phyloP scores from a whole-genome alignment of 306 rosid species.

The Comarum palustre region DNA sequence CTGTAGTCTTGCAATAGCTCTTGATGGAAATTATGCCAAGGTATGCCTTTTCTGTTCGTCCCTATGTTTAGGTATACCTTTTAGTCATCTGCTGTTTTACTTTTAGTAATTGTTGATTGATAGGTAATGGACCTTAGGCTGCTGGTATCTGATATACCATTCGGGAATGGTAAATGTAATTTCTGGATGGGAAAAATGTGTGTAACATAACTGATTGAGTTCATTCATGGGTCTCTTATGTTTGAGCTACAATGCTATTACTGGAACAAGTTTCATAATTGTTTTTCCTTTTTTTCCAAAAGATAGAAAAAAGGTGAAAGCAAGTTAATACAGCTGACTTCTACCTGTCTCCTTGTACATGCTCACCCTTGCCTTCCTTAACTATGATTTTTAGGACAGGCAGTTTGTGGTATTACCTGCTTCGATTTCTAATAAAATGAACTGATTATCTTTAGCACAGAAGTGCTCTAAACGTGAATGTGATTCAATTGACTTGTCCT shows the following conservation, averaged over 20 bases:
- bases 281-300: neutral
- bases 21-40: conserved; percentile 76
- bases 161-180: neutral
- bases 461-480: neutral
- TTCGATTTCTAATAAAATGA: neutral
- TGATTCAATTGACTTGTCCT: conserved; percentile 24
- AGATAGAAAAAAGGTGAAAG: neutral
- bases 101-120: neutral
- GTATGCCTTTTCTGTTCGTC: conserved; percentile 34
- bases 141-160: neutral
- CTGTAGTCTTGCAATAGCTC: conserved; percentile 86
- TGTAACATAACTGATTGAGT: neutral
- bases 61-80: no score
- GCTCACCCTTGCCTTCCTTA: neutral
- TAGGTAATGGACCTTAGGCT: neutral
- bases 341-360: neutral
- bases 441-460: neutral
- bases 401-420: neutral
- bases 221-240: neutral
- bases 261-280: neutral
- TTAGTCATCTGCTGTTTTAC: neutral
- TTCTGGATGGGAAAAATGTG: neutral
- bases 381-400: neutral
- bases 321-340: neutral
- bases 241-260: neutral